A percentile compares a stretch with the other conserved stretches of the same genome.
Evolutionary conservation across 805 yeast species (phyloP).

Genomic region (Scheffersomyces ergatensis): DNA sequence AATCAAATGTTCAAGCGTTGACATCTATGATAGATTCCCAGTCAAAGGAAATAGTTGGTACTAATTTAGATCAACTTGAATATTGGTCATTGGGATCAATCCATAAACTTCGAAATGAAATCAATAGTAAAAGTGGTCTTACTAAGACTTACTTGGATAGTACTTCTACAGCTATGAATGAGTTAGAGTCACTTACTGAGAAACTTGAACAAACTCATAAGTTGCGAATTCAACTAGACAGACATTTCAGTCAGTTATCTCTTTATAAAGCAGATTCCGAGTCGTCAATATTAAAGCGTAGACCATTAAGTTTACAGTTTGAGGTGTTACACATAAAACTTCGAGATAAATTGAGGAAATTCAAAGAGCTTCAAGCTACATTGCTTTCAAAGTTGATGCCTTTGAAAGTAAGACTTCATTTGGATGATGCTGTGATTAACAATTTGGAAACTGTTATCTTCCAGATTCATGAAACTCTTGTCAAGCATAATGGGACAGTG

Average conservation of each 20-base stretch:
- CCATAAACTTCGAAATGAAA: background rate
- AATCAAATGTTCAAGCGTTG: constrained; percentile 15
- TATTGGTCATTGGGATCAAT: background rate
- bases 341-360: constrained; percentile 22
- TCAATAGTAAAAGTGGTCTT: background rate
- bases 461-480: constrained; percentile 3
- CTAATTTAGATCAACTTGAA: background rate
- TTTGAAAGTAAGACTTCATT: constrained; percentile 23
- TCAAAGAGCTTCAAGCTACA: constrained; percentile 20
- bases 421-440: constrained; percentile 14
- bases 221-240: constrained; percentile 19
- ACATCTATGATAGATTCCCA: constrained; percentile 10
- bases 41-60: background rate
- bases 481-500: no score
- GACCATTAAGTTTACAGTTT: constrained; percentile 31
- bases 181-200: background rate
- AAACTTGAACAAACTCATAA: constrained; percentile 12
- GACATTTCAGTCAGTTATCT: constrained; percentile 23
- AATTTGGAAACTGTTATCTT: constrained; percentile 27
- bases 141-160: no score
- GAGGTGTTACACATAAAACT: constrained; percentile 21
- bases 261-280: constrained; percentile 9
- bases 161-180: background rate
- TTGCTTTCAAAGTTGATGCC: constrained; percentile 27
- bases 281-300: constrained; percentile 9